Evolutionary conservation across 208 protist species (phyloP).

Genomic region (Acanthamoeba sp.): DNA sequence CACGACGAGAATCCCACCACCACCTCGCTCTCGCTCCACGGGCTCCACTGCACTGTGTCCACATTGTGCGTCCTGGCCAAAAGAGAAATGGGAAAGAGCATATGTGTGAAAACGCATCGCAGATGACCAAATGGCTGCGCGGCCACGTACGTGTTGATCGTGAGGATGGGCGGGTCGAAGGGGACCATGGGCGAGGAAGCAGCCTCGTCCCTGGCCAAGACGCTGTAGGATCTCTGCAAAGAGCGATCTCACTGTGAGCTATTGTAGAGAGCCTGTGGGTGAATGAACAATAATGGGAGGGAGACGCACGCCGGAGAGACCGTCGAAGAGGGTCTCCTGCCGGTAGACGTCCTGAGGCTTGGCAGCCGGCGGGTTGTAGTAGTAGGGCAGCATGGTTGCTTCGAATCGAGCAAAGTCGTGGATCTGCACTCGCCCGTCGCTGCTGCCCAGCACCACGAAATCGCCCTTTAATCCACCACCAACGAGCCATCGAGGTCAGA

Average conservation of each 20-base stretch:
- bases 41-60: not conserved
- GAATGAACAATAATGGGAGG: too few species aligned
- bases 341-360: not conserved
- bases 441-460: not conserved
- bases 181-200: not conserved
- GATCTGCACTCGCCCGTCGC: not conserved
- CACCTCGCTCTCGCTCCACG: not conserved
- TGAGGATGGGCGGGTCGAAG: not conserved
- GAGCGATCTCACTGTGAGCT: not conserved
- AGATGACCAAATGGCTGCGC: not conserved
- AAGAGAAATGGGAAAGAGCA: not conserved
- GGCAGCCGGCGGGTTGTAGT: not conserved
- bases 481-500: too few species aligned
- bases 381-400: not conserved
- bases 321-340: not conserved
- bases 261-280: not conserved
- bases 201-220: not conserved
- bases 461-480: not conserved
- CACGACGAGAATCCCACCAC: not conserved
- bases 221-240: not conserved
- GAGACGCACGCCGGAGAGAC: not conserved
- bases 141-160: not conserved
- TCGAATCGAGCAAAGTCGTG: slow-evolving; percentile 2
- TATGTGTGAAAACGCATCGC: too few species aligned
- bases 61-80: not conserved